Conservation (phyloP, 2,329 filamentous ascomycete genomes). For the Aspergillus eucalypticola region DNA sequence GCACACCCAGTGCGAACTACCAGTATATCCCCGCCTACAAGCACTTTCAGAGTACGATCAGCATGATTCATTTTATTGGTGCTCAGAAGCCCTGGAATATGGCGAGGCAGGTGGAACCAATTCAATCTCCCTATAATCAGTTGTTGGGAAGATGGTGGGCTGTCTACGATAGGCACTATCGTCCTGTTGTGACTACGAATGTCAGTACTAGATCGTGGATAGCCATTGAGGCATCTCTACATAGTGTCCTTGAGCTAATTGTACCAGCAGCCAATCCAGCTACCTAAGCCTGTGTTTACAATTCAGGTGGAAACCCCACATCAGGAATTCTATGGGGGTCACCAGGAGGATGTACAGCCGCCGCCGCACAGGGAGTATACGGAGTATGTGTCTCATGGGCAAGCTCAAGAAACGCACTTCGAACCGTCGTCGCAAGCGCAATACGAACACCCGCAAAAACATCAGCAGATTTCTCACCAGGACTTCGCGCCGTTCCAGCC, state of each 20-base stretch:
- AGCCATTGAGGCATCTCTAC: neutral
- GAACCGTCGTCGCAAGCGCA: neutral
- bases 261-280: neutral
- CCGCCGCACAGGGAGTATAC: neutral
- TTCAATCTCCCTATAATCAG: constrained; percentile 67
- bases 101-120: constrained; percentile 43
- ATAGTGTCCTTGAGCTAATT: neutral
- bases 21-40: constrained; percentile 95
- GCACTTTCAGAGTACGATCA: constrained; percentile 88
- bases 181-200: constrained; percentile 34
- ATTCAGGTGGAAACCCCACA: neutral
- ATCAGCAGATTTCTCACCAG: neutral
- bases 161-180: constrained; percentile 86
- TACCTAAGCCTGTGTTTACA: neutral
- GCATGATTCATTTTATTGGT: constrained; percentile 92
- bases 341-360: neutral
- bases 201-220: neutral
- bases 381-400: neutral
- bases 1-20: constrained; percentile 93
- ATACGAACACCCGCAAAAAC: neutral
- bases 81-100: constrained; percentile 83
- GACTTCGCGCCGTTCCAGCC: neutral
- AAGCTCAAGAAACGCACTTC: neutral
- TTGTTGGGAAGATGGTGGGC: constrained; percentile 90
- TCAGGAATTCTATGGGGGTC: neutral